phyloP scores from a whole-genome alignment of 331 rosid genomes.

The Malus hybrid region DNA sequence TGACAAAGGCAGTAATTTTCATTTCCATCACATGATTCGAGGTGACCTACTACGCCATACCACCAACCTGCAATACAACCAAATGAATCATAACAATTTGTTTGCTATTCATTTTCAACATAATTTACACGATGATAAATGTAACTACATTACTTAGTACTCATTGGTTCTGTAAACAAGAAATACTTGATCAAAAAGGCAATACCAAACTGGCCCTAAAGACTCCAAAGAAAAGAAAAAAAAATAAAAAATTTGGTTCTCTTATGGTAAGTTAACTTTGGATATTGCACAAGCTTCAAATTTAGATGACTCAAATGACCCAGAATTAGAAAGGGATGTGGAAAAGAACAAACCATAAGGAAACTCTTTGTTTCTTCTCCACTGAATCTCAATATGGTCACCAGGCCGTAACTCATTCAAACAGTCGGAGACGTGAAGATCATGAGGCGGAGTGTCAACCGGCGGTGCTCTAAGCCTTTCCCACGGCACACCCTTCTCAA shows the following conservation, averaged over 20 bases:
- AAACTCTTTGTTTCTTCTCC: conserved; percentile 93
- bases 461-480: conserved; percentile 90
- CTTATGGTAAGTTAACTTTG: too few relatives aligned
- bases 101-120: too few relatives aligned
- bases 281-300: too few relatives aligned
- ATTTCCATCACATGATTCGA: conserved; percentile 63
- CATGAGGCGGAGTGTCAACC: conserved; percentile 57
- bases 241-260: too few relatives aligned
- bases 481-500: conserved; percentile 72
- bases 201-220: too few relatives aligned
- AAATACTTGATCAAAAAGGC: too few relatives aligned
- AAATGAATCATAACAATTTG: conserved; percentile 12
- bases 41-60: conserved; percentile 80
- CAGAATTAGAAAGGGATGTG: neutral
- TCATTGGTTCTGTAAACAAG: too few relatives aligned
- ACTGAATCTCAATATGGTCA: conserved; percentile 87
- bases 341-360: conserved; percentile 77
- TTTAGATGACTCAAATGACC: neutral
- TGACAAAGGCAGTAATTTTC: conserved; percentile 55
- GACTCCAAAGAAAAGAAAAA: too few relatives aligned
- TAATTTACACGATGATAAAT: too few relatives aligned
- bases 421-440: conserved; percentile 81
- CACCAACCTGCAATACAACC: conserved; percentile 73
- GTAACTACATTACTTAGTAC: too few relatives aligned
- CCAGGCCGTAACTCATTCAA: conserved; percentile 65